Evolutionary conservation across 2,329 filamentous ascomycete species (phyloP), one percentile per base, ranked within the genome.

Genomic region (Cladosporium sp.): DNA sequence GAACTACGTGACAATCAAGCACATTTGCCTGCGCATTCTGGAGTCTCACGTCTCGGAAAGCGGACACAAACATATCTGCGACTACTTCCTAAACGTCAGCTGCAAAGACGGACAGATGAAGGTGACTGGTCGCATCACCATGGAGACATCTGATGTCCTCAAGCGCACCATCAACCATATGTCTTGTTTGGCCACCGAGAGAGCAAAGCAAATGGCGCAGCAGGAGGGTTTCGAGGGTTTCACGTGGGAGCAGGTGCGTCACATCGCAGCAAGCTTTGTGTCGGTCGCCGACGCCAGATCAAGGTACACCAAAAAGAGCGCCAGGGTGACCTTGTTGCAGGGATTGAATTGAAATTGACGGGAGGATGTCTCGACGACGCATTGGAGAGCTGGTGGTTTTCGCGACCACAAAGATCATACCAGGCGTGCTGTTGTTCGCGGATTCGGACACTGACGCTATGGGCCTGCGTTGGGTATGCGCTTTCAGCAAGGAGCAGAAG

Each of bases 21-120:
- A 64, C 60, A 57, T 64, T 36, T 55, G 60, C 36, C 41, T 64
- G 34, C 60, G 51, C 34, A 10, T 64, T 4, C 14, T 59, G 57
- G 57, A 59, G 24, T 28, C 28, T 15, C 34, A 24, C 21, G 21
- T 32, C 18, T 34, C 51, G 34, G 24, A 26, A 26, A 32, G 21
- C 60, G 49, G 18, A n/a, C 57, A 38, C 18, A 52, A 47, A 12
- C 32, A 41, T n/a, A 14, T 64, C 3, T 64, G 60, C 49, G 60
- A 64, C 15, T 64, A 38, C 24, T 64, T 64, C 60, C 15, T 64
- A 14, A 64, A 64, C 36, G 49, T 57, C 21, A 28, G 36, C 2
- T n/a, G 30, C 32, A 24, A 6, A 14, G n/a, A 30, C 15, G 51
- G 60, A 14, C 30, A 34, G 36, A 34, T 26, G 32, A 38, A 4